Percentiles rank a stretch among this genome's conserved stretches.
Conservation (phyloP, 1,139 yeast genomes). For the Lodderomyces parapsilosis region DNA sequence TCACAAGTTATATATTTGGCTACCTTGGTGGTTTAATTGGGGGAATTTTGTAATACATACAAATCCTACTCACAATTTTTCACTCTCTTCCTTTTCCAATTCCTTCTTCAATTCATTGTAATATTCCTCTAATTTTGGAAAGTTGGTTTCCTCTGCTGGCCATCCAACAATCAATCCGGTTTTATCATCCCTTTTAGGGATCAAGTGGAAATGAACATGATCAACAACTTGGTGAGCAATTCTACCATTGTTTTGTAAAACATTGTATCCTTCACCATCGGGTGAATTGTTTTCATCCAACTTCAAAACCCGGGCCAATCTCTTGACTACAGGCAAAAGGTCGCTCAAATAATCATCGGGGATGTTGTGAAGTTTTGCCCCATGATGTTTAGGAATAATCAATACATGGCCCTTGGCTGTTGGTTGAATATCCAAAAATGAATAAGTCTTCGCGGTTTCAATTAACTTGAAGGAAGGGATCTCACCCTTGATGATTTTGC, state of each 20-base stretch:
- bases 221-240: slow-evolving; percentile 94
- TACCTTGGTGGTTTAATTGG: slow-evolving; percentile 66
- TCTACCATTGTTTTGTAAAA: slow-evolving; percentile 88
- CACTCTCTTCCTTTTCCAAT: slow-evolving; percentile 33
- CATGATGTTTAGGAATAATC: slow-evolving; percentile 89
- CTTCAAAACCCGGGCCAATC: slow-evolving; percentile 69
- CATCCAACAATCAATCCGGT: slow-evolving; percentile 86
- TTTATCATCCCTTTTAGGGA: slow-evolving; percentile 72
- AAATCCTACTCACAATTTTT: slow-evolving; percentile 22
- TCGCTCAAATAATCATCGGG: slow-evolving; percentile 90
- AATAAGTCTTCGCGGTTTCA: slow-evolving; percentile 76
- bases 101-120: slow-evolving; percentile 63
- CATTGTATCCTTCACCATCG: slow-evolving; percentile 77
- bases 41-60: slow-evolving; percentile 29
- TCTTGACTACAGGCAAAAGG: slow-evolving; percentile 82
- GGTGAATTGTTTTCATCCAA: slow-evolving; percentile 52
- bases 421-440: slow-evolving; percentile 92
- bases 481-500: slow-evolving; percentile 91
- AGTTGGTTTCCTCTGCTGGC: slow-evolving; percentile 82
- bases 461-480: slow-evolving; percentile 87
- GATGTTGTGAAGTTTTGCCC: slow-evolving; percentile 84
- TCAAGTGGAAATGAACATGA: slow-evolving; percentile 95
- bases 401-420: slow-evolving; percentile 84
- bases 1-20: slow-evolving; percentile 75
- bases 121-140: slow-evolving; percentile 62